Base-by-base conservation (phyloP, 495 filamentous ascomycete genomes). In the Penicillium antarcticum region DNA sequence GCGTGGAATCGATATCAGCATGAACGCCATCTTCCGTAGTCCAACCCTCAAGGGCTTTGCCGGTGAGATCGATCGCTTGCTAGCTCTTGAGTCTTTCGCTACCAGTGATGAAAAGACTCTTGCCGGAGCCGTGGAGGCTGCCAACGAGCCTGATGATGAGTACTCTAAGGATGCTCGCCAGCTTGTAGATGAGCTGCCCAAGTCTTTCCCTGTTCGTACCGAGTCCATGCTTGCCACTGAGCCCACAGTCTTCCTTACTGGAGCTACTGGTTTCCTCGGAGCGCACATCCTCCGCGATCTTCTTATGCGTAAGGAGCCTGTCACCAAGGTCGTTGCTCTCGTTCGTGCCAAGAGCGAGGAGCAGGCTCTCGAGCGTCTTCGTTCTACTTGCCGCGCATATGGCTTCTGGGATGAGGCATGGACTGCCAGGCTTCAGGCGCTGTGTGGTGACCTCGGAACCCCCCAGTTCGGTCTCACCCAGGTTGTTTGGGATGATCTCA, bases 231-330 rank as follows among this genome's bases (percentile, higher is more conserved):
- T 59, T 14, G 37, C 65, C 33, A 45, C 52, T 19, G 68, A 71
- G 34, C 62, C 77, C 5, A 91, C 85, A 0, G 73, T 92, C 16
- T 86, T 98, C 62, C 74, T 97, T 5, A 97, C 94, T 12, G 94
- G 92, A 26, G 90, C 87, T 0, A 97, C 94, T 29, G 92, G 92
- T 8, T 97, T 96, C 74, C 68, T 97, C 6, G 94, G 94, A 18
- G 83, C 88, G 0, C 92, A 88, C 53, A 80, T 97, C 18, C 74
- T 97, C 6, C 78, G 72, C 14, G 89, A 95, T 24, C 66, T 96
- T 9, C 76, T 96, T 0, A 74, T 76, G 11, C 77, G 87, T 32
- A 74, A 71, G 26, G 65, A 72, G 1, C 78, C 77, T n/a, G 67
- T 58, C 3, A 70, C 83, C 5, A 86, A 81, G 61, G 78, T 96